Evolutionary conservation across 208 protist species (phyloP), one percentile per base, ranked within the genome.

Genomic region (Trypanosoma brucei): DNA sequence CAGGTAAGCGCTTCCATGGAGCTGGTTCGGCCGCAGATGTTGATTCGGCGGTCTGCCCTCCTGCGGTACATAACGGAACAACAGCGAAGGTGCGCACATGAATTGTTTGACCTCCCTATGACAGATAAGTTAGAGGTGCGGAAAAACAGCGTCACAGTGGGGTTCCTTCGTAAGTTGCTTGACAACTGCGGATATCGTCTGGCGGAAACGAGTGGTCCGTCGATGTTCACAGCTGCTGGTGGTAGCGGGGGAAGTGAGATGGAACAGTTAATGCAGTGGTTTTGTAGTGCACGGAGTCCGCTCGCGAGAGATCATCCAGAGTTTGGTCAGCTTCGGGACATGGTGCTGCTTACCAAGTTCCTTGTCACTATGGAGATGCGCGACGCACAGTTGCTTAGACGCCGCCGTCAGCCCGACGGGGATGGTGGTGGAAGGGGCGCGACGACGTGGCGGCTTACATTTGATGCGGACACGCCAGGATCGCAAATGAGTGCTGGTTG

Each of bases 361-460:
- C 65, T 91, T 50, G 76, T 76, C 33, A 92, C 85, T 34, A 91
- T 92, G 88, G 85, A 94, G 61, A 84, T 82, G 70, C 76, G 81
- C 33, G 83, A 91, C 38, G 65, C 82, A 35, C 70, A 93, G 59
- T 68, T 90, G 37, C 76, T 92, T 60, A 72, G 71, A 44, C 64
- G 81, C 5, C 71, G 80, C 39, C 84, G 88, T 62, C 77, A 91
- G 54, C 52, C 79, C 33, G 78, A 84, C 62, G 63, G 62, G 4
- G 76, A 80, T 49, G 70, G 76, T n/a, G 44, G 14, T 14, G 44
- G 44, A 8, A 14, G 44, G 14, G 9, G 44, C 14, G 9, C 44
- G 14, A 8, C 52, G 8, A 80, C 71, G 33, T 94, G 87, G 87
- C 70, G 79, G 8, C 68, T 94, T 40, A 83, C 83, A 34, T 94